Base-by-base conservation (phyloP, 495 filamentous ascomycete species). In the Penicillium egyptiacum region DNA sequence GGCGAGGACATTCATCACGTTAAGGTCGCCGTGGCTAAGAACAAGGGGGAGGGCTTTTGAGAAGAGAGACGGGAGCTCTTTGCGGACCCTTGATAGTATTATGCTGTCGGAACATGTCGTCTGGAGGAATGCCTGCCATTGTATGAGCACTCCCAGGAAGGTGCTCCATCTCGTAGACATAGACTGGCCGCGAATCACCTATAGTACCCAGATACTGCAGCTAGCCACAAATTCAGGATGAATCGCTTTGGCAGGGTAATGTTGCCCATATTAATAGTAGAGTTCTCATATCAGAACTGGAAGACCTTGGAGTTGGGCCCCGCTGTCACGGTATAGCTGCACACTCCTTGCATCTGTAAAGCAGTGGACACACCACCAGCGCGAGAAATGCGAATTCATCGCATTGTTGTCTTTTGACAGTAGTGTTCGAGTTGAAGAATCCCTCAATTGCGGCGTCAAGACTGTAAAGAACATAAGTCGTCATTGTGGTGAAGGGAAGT, bases 11-110 rank as follows among this genome's bases (percentile, higher is more conserved):
- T 79, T 81, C 48, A 77, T 75, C 41, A 68, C 61, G 50, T 67
- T 74, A 33, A 83, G 65, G 59, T 82, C 79, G 11, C 61, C 68
- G 56, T 82, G 76, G 14, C 67, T 78, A 37, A 82, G 75, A 53
- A 78, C 67, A 17, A 76, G 70, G 5, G 63, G 66, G 51, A 74
- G 67, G 10, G 65, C 61, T 26, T 54, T 60, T 8, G 66, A 63
- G 56, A 70, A 66, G 58, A 72, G 59, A 19, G 58, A 54, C 37
- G 69, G 64, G 31, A 75, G 66, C 37, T 59, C 63, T 25, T 62
- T 52, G 42, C 62, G 64, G 10, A 35, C 4, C 17, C 41, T 26
- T 57, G 42, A 65, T 57, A 49, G 48, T 55, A 20, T 55, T 55
- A 45, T n/a, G 0, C 26, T 50, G 51, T 50, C 45, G 46, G 26